These are phyloP conservation scores for Schizothecium vesticola DNA, from an alignment of 495 filamentous ascomycete species.

Conservation along the genomic window DNA sequence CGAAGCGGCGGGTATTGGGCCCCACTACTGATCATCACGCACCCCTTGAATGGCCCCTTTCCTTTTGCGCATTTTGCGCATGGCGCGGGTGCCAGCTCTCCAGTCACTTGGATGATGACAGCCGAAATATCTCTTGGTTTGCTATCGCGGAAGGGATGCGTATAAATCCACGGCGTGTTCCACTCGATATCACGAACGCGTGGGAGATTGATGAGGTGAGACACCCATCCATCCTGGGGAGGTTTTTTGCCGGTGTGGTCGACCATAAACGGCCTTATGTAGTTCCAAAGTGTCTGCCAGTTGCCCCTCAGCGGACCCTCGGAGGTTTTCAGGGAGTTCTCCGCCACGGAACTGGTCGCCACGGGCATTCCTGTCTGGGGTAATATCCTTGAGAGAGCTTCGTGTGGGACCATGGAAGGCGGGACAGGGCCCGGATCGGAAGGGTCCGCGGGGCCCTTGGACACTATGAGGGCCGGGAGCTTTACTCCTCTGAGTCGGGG, in stretches of 20 bases:
- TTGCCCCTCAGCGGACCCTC: not conserved
- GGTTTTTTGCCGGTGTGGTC: constrained; percentile 11
- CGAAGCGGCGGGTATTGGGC: constrained; percentile 7
- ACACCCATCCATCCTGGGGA: constrained; percentile 14
- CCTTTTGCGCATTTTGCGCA: constrained; percentile 24
- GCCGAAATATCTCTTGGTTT: constrained; percentile 26
- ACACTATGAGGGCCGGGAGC: constrained; percentile 17
- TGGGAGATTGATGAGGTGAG: constrained; percentile 17
- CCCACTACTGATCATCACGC: constrained; percentile 23
- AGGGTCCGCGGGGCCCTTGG: constrained; percentile 1
- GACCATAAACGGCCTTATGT: constrained; percentile 16
- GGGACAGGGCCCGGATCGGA: not conserved
- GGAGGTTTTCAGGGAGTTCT: not conserved
- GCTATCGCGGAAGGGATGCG: constrained; percentile 18
- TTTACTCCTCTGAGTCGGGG: constrained; percentile 4
- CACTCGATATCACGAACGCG: constrained; percentile 21
- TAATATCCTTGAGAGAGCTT: not conserved
- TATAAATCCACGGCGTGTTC: constrained; percentile 13
- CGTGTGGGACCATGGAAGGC: not conserved
- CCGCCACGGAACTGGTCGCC: not conserved
- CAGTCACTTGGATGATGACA: constrained; percentile 29
- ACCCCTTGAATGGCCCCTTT: constrained; percentile 28
- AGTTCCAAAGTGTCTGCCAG: constrained; percentile 16
- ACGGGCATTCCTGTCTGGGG: not conserved
- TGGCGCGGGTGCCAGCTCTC: constrained; percentile 19